phyloP scores from a whole-genome alignment of 306 rosid genomes.

The Luffa aegyptiaca region DNA sequence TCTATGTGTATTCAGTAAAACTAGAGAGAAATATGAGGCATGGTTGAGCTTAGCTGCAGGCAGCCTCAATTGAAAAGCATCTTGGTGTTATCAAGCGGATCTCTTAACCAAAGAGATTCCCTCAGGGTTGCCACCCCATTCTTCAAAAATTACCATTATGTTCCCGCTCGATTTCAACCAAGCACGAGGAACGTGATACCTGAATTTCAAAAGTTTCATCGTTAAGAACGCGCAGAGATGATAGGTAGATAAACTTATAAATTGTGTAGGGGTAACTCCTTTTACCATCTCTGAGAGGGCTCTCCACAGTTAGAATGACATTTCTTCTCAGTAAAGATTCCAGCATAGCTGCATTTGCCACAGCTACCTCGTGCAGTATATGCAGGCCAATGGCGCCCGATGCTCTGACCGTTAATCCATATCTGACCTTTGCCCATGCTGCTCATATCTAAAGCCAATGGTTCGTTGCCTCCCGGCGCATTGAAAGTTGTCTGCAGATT shows the following conservation, averaged over 20 bases:
- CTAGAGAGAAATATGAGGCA: constrained; percentile 11
- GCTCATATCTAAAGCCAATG: constrained; percentile 84
- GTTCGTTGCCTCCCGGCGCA: constrained; percentile 64
- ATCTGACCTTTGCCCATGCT: constrained; percentile 93
- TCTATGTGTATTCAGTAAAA: neutral
- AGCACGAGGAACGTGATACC: constrained; percentile 91
- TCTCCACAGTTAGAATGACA: constrained; percentile 60
- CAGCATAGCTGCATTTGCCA: constrained; percentile 62
- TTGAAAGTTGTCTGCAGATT: constrained; percentile 52
- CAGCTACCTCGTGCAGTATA: constrained; percentile 56
- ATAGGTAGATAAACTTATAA: neutral
- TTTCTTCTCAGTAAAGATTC: constrained; percentile 55
- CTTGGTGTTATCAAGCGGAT: constrained; percentile 43
- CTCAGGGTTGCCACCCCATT: constrained; percentile 77
- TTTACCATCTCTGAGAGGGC: constrained; percentile 94
- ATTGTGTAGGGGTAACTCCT: constrained; percentile 5
- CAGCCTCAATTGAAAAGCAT: constrained; percentile 44
- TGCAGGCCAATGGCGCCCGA: constrained; percentile 92
- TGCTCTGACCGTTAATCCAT: constrained; percentile 85
- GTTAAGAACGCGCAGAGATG: too few species aligned
- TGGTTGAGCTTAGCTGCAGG: constrained; percentile 34
- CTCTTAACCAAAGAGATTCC: constrained; percentile 63
- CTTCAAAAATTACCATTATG: constrained; percentile 74
- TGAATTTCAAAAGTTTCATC: constrained; percentile 13
- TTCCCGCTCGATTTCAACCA: constrained; percentile 70